A percentile compares a stretch with the other conserved stretches of the same genome.
Conservation (phyloP, 2,329 filamentous ascomycete species). For the Fusarium scirpi region DNA sequence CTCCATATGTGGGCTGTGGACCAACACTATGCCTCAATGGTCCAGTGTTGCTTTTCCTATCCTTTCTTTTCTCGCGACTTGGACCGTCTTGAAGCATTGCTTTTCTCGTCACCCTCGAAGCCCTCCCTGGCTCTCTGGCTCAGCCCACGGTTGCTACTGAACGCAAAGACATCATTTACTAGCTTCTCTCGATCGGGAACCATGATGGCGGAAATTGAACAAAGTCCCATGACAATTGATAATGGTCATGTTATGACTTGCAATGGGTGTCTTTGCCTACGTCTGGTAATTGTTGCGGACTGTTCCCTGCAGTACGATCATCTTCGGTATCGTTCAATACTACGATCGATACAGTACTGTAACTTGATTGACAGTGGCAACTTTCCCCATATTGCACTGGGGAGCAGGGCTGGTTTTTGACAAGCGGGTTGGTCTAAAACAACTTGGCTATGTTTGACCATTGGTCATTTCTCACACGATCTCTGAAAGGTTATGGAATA, state of each 20-base stretch:
- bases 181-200: constrained; percentile 5
- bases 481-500: constrained; percentile 23
- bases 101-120: constrained; percentile 30
- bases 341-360: constrained; percentile 22
- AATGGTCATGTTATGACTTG: neutral
- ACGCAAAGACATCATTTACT: constrained; percentile 8
- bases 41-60: constrained; percentile 36
- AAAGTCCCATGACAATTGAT: constrained; percentile 22
- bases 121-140: constrained; percentile 5
- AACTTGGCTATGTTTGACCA: constrained; percentile 36
- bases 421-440: constrained; percentile 30
- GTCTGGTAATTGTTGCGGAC: constrained; percentile 17
- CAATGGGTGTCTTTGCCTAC: constrained; percentile 8
- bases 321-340: constrained; percentile 29
- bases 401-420: constrained; percentile 25
- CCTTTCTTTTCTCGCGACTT: constrained; percentile 30
- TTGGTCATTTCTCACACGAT: constrained; percentile 34
- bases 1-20: constrained; percentile 38
- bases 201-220: constrained; percentile 1
- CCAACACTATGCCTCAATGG: constrained; percentile 36
- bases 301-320: constrained; percentile 28
- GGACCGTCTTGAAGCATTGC: constrained; percentile 26
- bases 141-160: constrained; percentile 11
- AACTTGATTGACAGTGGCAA: constrained; percentile 29
- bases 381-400: constrained; percentile 20